Base-by-base conservation (phyloP, 2,329 filamentous ascomycete species). In the Diplodia scrobiculata region DNA sequence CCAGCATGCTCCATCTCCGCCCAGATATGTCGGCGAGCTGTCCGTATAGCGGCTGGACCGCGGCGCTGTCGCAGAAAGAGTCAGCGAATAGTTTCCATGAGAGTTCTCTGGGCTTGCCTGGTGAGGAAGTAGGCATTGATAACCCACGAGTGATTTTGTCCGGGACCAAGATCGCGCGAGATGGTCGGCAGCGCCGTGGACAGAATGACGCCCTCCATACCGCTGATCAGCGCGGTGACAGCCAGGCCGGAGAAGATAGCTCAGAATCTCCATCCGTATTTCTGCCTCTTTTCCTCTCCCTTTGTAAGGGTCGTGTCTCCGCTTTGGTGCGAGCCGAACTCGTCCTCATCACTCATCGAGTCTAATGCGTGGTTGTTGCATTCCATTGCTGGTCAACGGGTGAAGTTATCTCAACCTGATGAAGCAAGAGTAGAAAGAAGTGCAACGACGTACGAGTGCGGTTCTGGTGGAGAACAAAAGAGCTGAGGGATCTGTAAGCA, bases 11-110 rank as follows among this genome's bases (percentile, higher is more conserved):
- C 1, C 67, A 79, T 27, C 81, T 77, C 1, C 84, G 78, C 3
- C 85, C 84, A 67, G 82, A 86, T 21, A 86, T 78, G 65, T 85
- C 79, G 13, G 80, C 77, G 0, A 84, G 68, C 67, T 86, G 82
- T 0, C 82, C 83, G 54, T 81, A 81, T 0, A 85, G 69, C 0
- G 84, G 84, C 58, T 83, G 83, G 2, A 84, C 73, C 1, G 79
- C 79, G 0, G 81, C 80, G 7, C 29, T 59, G 54, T 25, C 21
- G 21, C 4, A 27, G 13, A 3, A 9, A 32, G 27, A 25, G 17
- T 45, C 14, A 45, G 38, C 17, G 13, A n/a, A n/a, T 2, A n/a
- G 38, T 7, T 17, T 6, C 14, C 3, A n/a, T 17, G 17, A n/a
- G 6, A 17, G 17, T 14, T n/a, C 21, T n/a, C 6, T 14, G 9